These are phyloP conservation scores for Ettlia oleoabundans DNA, from an alignment of 139 green algal genomes.

Conservation along the genomic window DNA sequence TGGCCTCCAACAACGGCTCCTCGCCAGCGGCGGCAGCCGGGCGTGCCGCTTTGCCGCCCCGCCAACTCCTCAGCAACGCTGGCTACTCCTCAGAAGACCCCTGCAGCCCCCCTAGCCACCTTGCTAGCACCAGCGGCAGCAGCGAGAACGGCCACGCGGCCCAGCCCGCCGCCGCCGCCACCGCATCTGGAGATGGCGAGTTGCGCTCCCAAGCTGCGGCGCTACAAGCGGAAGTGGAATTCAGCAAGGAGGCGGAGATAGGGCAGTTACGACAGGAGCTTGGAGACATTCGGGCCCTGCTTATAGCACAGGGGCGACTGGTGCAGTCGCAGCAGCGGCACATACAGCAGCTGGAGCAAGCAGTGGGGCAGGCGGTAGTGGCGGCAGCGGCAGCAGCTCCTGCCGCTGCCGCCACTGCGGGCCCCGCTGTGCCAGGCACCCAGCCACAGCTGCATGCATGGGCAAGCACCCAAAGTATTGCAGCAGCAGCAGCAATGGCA, in stretches of 20 bases:
- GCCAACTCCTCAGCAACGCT: no score
- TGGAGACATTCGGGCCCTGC: constrained; percentile 1
- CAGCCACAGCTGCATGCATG: neutral
- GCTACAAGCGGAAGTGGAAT: constrained; percentile 3
- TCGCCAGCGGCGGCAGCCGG: neutral
- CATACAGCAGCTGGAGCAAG: constrained; percentile 26
- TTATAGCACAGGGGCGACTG: constrained; percentile 6
- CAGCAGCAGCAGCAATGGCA: no score
- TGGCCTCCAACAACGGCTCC: neutral
- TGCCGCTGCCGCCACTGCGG: neutral
- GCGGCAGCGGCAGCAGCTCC: neutral
- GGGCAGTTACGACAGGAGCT: neutral
- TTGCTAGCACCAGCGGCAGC: no score
- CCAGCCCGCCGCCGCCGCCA: neutral
- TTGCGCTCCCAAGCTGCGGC: no score
- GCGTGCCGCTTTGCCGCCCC: neutral
- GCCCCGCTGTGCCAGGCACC: neutral
- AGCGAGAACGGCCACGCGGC: neutral
- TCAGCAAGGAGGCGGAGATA: neutral
- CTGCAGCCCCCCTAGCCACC: no score
- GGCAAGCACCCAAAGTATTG: no score
- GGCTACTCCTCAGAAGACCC: no score
- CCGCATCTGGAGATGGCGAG: no score
- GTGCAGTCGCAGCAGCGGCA: constrained; percentile 27
- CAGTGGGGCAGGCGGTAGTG: neutral